A percentile compares a stretch with the other conserved stretches of the same genome.
Conservation (phyloP, 495 filamentous ascomycete species). For the Trichoderma asperelloides region DNA sequence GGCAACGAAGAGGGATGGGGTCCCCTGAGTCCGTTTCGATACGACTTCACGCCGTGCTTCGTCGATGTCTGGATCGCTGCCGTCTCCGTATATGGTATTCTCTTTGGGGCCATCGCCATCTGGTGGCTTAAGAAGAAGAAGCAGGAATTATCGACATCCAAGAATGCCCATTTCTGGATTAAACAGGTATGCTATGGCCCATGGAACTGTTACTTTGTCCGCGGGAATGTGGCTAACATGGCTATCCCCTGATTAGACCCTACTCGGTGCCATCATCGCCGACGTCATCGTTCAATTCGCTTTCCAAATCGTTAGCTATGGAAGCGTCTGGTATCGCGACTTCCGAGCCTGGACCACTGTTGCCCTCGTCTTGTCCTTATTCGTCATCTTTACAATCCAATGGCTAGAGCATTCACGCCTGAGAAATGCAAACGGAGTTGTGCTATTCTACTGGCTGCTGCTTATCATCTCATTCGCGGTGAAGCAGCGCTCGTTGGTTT, state of each 20-base stretch:
- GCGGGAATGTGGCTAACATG: background rate
- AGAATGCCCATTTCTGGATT: conserved; percentile 92
- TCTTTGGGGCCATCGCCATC: conserved; percentile 66
- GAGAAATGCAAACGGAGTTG: conserved; percentile 83
- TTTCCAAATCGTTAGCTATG: conserved; percentile 66
- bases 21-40: conserved; percentile 70
- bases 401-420: conserved; percentile 86
- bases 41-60: conserved; percentile 95
- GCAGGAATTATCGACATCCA: conserved; percentile 57
- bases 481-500: conserved; percentile 81
- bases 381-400: conserved; percentile 76
- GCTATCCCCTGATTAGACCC: conserved; percentile 39
- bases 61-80: conserved; percentile 73
- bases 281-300: conserved; percentile 62
- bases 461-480: conserved; percentile 71
- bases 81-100: conserved; percentile 67
- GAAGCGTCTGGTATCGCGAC: conserved; percentile 64
- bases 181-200: conserved; percentile 61
- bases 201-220: background rate
- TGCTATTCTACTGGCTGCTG: conserved; percentile 94
- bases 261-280: conserved; percentile 60
- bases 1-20: conserved; percentile 91
- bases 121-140: conserved; percentile 54
- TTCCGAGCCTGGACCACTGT: conserved; percentile 89
- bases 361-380: conserved; percentile 64